phyloP scores from a whole-genome alignment of 106 monocot species.

The Allium cepa region DNA sequence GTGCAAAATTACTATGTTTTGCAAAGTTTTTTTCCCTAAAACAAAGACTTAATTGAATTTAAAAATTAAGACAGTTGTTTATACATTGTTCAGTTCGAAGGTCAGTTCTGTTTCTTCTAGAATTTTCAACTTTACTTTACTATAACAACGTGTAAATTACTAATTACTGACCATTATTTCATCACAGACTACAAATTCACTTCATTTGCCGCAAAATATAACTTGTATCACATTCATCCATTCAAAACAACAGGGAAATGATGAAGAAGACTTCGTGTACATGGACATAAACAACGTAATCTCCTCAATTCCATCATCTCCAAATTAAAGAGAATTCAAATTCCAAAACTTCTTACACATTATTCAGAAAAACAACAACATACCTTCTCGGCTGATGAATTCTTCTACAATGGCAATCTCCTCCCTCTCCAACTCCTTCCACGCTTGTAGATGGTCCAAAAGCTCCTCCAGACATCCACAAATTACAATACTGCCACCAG shows the following conservation, averaged over 20 bases:
- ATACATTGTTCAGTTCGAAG: no score
- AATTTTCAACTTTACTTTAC: no score
- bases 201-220: no score
- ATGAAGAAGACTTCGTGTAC: slow-evolving; percentile 49
- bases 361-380: slow-evolving; percentile 1
- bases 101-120: no score
- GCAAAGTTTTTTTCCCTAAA: no score
- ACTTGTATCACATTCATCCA: no score
- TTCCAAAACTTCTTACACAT: slow-evolving; percentile 32
- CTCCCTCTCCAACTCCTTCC: slow-evolving; percentile 79
- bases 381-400: slow-evolving; percentile 60
- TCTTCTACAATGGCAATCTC: slow-evolving; percentile 67
- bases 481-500: slow-evolving; percentile 3
- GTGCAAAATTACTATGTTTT: no score
- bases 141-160: no score
- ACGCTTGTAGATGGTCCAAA: slow-evolving; percentile 50
- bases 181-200: no score
- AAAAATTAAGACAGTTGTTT: no score
- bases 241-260: background rate
- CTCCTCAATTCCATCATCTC: slow-evolving; percentile 9
- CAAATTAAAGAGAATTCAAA: slow-evolving; percentile 38
- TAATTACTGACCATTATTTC: no score
- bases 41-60: no score
- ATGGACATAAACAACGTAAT: slow-evolving; percentile 24
- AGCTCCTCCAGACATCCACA: slow-evolving; percentile 20